Conservation (phyloP, 768 basidiomycete genomes). For the Trametopsis cervina region DNA sequence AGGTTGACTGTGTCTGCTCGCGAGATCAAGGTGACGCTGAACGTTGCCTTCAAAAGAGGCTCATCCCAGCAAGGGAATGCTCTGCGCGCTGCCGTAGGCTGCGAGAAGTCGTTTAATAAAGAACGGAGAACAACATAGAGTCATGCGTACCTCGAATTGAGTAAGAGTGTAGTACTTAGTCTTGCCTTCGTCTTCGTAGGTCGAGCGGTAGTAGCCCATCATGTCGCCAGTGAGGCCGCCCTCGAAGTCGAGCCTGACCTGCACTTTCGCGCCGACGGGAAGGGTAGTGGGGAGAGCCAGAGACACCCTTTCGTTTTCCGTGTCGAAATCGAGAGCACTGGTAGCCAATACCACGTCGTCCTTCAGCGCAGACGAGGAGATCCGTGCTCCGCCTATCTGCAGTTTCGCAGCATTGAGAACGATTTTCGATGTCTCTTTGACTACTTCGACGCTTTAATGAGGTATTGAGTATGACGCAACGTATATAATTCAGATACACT, state of each 20-base stretch:
- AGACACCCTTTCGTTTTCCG: slow-evolving; percentile 55
- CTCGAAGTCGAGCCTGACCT: slow-evolving; percentile 61
- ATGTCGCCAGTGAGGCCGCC: slow-evolving; percentile 63
- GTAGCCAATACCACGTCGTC: slow-evolving; percentile 37
- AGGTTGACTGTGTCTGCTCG: slow-evolving; percentile 67
- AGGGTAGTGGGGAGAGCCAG: slow-evolving; percentile 52
- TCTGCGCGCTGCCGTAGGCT: slow-evolving; percentile 82
- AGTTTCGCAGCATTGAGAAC: slow-evolving; percentile 62
- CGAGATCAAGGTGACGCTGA: slow-evolving; percentile 73
- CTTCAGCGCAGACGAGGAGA: slow-evolving; percentile 47
- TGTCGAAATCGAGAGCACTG: slow-evolving; percentile 46
- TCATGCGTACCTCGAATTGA: slow-evolving; percentile 66
- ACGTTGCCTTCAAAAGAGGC: slow-evolving; percentile 83
- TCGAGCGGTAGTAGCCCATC: slow-evolving; percentile 78
- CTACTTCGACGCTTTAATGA: slow-evolving; percentile 51
- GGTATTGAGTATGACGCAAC: not conserved
- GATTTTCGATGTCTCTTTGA: slow-evolving; percentile 50
- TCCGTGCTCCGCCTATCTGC: slow-evolving; percentile 46
- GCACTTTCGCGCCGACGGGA: slow-evolving; percentile 63
- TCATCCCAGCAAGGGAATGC: slow-evolving; percentile 94
- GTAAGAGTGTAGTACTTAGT: slow-evolving; percentile 72
- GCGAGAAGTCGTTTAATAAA: not conserved
- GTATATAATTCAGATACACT: slow-evolving; percentile 16
- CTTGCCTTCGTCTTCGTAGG: slow-evolving; percentile 55
- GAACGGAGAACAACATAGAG: not conserved